Evolutionary conservation across 441 rosid genomes (phyloP).

Genomic region (Populus trichocarpa): DNA sequence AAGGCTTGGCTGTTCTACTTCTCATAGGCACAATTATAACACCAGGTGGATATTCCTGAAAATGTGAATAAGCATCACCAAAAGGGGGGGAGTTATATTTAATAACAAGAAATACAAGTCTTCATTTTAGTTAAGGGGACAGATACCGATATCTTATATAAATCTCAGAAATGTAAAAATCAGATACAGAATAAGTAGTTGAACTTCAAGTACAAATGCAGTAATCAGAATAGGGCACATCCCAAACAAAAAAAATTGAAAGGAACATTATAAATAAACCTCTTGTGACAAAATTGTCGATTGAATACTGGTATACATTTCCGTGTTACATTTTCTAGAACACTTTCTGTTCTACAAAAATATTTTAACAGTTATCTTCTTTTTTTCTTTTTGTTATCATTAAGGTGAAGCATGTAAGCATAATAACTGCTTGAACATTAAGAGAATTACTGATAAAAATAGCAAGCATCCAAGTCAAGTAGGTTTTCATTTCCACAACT

Average conservation of each 20-base stretch:
- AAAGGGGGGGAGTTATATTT: neutral
- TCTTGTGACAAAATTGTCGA: neutral
- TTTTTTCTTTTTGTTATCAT: neutral
- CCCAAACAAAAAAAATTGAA: neutral
- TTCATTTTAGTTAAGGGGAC: neutral
- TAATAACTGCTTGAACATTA: too few species aligned
- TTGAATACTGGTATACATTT: neutral
- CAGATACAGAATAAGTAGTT: neutral
- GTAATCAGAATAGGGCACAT: neutral
- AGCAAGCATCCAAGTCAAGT: neutral
- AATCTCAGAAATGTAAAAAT: too few species aligned
- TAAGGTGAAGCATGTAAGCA: neutral
- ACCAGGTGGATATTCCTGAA: slow-evolving; percentile 94
- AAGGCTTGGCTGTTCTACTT: slow-evolving; percentile 74
- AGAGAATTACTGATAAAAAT: neutral
- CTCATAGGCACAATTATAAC: slow-evolving; percentile 73
- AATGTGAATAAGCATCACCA: slow-evolving; percentile 19
- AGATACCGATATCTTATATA: too few species aligned
- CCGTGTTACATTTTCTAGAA: neutral
- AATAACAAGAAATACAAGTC: neutral
- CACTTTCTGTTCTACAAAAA: neutral
- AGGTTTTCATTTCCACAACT: neutral
- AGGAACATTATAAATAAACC: neutral
- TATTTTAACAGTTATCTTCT: neutral
- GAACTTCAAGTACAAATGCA: slow-evolving; percentile 3